phyloP scores from a whole-genome alignment of 768 basidiomycete species.

The Collybia mongolica region DNA sequence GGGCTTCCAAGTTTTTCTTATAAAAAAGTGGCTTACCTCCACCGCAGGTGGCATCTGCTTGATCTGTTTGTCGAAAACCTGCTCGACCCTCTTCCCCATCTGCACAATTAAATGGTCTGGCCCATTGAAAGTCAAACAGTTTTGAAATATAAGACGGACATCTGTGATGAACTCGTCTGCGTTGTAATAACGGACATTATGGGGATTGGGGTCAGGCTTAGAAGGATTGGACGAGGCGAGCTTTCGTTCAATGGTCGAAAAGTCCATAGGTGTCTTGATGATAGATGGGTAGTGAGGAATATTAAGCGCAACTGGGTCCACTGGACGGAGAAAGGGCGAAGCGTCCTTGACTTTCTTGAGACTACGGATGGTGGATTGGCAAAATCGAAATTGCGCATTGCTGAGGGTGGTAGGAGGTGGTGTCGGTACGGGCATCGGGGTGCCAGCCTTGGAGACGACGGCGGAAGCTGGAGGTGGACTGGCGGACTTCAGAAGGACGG shows the following conservation, averaged over 20 bases:
- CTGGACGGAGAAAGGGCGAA: conserved; percentile 77
- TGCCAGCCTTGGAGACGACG: conserved; percentile 30
- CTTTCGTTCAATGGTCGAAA: conserved; percentile 90
- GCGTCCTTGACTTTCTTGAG: conserved; percentile 89
- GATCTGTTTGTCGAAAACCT: conserved; percentile 84
- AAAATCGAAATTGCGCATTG: conserved; percentile 75
- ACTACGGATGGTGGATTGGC: conserved; percentile 70
- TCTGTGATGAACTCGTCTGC: conserved; percentile 84
- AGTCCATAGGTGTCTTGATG: conserved; percentile 92
- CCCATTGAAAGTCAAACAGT: conserved; percentile 91
- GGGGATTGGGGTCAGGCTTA: conserved; percentile 69
- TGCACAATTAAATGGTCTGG: conserved; percentile 75
- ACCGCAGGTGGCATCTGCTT: conserved; percentile 77
- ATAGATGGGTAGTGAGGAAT: conserved; percentile 88
- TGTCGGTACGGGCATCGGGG: conserved; percentile 31
- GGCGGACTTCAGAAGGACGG: conserved; percentile 58
- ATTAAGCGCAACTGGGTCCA: conserved; percentile 80
- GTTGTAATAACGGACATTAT: conserved; percentile 73
- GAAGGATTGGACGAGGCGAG: conserved; percentile 73
- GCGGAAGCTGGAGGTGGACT: conserved; percentile 71
- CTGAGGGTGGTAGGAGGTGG: conserved; percentile 51
- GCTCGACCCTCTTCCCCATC: conserved; percentile 83
- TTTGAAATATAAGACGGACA: conserved; percentile 85
- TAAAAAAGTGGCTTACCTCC: conserved; percentile 53
- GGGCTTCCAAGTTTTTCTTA: no score